These are phyloP conservation scores for Auricularia auricula-judae DNA, from an alignment of 768 basidiomycete species.

Conservation along the genomic window DNA sequence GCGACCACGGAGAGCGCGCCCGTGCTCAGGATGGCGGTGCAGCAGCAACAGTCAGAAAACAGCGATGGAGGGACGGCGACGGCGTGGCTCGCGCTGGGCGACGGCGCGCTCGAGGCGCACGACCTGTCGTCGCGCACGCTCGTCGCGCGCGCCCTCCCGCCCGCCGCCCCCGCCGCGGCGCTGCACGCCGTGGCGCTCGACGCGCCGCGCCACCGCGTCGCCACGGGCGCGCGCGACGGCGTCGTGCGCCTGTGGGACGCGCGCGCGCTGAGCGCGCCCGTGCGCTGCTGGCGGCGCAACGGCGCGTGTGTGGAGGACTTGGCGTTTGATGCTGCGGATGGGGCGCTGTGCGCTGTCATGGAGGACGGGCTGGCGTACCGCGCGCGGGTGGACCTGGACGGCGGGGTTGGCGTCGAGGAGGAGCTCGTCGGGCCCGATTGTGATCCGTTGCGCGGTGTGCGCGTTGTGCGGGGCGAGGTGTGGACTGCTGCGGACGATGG, in stretches of 20 bases:
- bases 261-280: conserved; percentile 15
- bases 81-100: conserved; percentile 32
- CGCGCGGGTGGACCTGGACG: conserved; percentile 23
- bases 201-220: conserved; percentile 50
- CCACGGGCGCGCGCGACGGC: conserved; percentile 47
- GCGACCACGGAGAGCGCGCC: conserved; percentile 27
- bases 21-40: conserved; percentile 31
- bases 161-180: conserved; percentile 16
- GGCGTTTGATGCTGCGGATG: conserved; percentile 18
- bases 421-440: conserved; percentile 54
- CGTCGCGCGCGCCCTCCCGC: conserved; percentile 16
- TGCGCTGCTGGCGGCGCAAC: conserved; percentile 6
- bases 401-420: conserved; percentile 12
- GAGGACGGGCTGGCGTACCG: conserved; percentile 53
- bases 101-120: conserved; percentile 44
- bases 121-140: conserved; percentile 34
- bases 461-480: conserved; percentile 15
- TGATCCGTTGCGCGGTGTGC: conserved; percentile 41
- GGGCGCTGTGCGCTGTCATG: conserved; percentile 34
- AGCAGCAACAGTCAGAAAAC: conserved; percentile 8
- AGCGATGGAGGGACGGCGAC: conserved; percentile 22
- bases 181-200: conserved; percentile 32
- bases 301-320: conserved; percentile 33
- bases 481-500: no score
- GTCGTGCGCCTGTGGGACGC: conserved; percentile 46